These are phyloP conservation scores for Ustilago curta DNA, from an alignment of 1,284 basidiomycete genomes.

Conservation along the genomic window DNA sequence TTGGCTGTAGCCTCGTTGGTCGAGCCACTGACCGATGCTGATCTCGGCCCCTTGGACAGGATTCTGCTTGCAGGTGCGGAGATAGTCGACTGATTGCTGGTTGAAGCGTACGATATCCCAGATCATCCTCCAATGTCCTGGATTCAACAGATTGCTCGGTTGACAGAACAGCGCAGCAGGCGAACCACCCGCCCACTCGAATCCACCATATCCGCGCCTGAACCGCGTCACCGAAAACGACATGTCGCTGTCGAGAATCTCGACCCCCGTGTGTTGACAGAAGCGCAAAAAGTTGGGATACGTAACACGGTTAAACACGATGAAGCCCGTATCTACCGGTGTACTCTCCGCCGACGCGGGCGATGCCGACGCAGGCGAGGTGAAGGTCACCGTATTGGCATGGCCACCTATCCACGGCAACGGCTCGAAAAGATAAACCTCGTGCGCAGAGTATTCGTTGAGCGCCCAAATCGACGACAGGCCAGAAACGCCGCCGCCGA, in stretches of 20 bases:
- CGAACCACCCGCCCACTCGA: slow-evolving; percentile 59
- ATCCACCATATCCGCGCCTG: slow-evolving; percentile 32
- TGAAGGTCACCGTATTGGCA: slow-evolving; percentile 79
- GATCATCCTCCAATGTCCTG: slow-evolving; percentile 79
- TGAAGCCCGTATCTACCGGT: slow-evolving; percentile 56
- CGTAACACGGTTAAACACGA: slow-evolving; percentile 80
- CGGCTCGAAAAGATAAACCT: slow-evolving; percentile 83
- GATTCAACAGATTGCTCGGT: slow-evolving; percentile 72
- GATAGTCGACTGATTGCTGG: slow-evolving; percentile 73
- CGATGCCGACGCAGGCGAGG: slow-evolving; percentile 55
- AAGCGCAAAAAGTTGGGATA: slow-evolving; percentile 86
- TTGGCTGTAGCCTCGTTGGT: slow-evolving; percentile 77
- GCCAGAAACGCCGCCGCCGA: slow-evolving; percentile 83
- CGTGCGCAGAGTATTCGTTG: slow-evolving; percentile 82
- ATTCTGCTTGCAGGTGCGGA: slow-evolving; percentile 49
- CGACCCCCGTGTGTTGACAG: slow-evolving; percentile 74
- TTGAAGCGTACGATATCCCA: slow-evolving; percentile 85
- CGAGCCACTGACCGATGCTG: slow-evolving; percentile 79
- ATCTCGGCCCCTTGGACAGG: slow-evolving; percentile 66
- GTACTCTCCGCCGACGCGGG: slow-evolving; percentile 19
- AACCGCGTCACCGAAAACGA: slow-evolving; percentile 76
- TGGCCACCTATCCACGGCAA: slow-evolving; percentile 80
- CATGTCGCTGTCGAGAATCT: slow-evolving; percentile 78
- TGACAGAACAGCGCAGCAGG: slow-evolving; percentile 54
- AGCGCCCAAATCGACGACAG: slow-evolving; percentile 82